Base-by-base conservation (phyloP, 768 basidiomycete genomes). In the Tremella fuciformis region DNA sequence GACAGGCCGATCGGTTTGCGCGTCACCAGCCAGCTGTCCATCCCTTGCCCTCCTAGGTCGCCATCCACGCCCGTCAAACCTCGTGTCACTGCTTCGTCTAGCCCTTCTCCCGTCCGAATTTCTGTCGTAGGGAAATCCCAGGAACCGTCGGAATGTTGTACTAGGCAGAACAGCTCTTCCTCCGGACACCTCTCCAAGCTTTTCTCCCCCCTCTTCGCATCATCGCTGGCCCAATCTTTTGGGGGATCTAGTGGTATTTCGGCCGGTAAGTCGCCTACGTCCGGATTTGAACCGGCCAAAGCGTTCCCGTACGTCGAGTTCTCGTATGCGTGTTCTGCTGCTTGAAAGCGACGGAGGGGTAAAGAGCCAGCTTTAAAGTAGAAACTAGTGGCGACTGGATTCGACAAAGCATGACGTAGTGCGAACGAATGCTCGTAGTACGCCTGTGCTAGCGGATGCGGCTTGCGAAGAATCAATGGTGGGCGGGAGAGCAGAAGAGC, bases 21-120 rank as follows among this genome's bases (percentile, higher is more conserved):
- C 52, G 89, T 84, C n/a, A 94, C 90, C 61, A 93, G 80, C 93
- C 94, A 98, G 13, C 85, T 85, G 70, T 98, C 92, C 87, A 98
- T 90, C 52, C 85, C 79, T 42, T 82, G 79, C 9, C 92, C 92
- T 62, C 88, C 89, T 71, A 73, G 38, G 16, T 37, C 29, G 8
- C 71, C 71, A 7, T 61, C 56, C 3, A 87, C 83, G 2, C 83
- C 82, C 49, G 80, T 78, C 19, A 97, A 80, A 59, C 86, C 83
- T 50, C 86, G 81, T 53, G 84, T 81, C 3, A 91, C 90, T 39
- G 90, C 91, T 78, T 90, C 84, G 73, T 94, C 89, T 65, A 96
- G 77, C 21, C 49, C 86, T 79, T 91, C 88, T 29, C 80, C 84
- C 59, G 82, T 82, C 60, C 82, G 78, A 3, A 87, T 78, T 4